Percentiles rank a stretch among this genome's conserved stretches.
Conservation (phyloP, 257 asterid genomes). For the Marsdenia floribunda region DNA sequence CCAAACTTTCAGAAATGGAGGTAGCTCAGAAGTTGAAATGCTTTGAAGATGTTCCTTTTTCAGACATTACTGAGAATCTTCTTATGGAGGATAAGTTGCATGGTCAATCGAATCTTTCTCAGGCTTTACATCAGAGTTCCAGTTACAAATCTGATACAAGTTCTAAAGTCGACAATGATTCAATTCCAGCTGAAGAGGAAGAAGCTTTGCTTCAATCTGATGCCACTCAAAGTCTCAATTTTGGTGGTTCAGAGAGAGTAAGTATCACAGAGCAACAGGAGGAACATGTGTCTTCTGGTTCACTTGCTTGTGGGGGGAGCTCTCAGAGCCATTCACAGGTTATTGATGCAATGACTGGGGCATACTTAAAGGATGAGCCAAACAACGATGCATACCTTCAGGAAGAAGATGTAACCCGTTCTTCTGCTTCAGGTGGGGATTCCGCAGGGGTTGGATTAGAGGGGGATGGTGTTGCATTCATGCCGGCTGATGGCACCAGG, state of each 20-base stretch:
- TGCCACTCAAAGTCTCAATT: constrained; percentile 12
- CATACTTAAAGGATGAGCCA: constrained; percentile 25
- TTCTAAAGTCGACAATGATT: constrained; percentile 22
- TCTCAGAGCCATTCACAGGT: constrained; percentile 25
- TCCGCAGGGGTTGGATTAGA: constrained; percentile 27
- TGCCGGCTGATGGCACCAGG: constrained; percentile 26
- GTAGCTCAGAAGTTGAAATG: constrained; percentile 14
- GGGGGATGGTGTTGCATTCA: constrained; percentile 11
- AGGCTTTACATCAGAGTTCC: constrained; percentile 17
- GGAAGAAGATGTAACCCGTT: constrained; percentile 20
- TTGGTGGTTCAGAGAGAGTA: constrained; percentile 7
- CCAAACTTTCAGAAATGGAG: constrained; percentile 13
- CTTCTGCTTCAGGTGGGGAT: constrained; percentile 23
- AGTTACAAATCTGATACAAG: constrained; percentile 16
- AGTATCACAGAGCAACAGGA: constrained; percentile 7
- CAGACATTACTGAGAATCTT: constrained; percentile 16
- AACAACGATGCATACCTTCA: constrained; percentile 26
- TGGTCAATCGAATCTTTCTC: constrained; percentile 13
- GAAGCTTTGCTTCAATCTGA: constrained; percentile 14
- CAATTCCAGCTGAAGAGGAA: constrained; percentile 21
- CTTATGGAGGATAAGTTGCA: constrained; percentile 21
- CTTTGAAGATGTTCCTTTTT: constrained; percentile 6
- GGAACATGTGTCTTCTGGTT: constrained; percentile 13
- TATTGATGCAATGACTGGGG: constrained; percentile 25
- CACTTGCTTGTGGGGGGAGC: constrained; percentile 23